These are phyloP conservation scores for Protea cynaroides DNA, from an alignment of 164 flowering plant species.

Conservation along the genomic window DNA sequence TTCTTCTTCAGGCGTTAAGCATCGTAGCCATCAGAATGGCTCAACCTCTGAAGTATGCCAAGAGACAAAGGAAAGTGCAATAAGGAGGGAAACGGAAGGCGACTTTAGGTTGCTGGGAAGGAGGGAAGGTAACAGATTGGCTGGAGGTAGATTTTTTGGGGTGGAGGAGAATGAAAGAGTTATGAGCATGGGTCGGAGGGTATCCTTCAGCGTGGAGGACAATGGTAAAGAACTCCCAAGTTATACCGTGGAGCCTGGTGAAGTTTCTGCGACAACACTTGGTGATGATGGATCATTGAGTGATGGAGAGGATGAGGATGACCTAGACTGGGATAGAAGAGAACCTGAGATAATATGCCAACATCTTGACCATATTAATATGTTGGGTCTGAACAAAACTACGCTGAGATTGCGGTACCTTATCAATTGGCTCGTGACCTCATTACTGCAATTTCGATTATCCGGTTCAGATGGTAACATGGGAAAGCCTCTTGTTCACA, in stretches of 20 bases:
- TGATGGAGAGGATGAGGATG: slow-evolving; percentile 63
- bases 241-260: slow-evolving; percentile 54
- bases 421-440: slow-evolving; percentile 90
- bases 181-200: slow-evolving; percentile 63
- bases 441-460: slow-evolving; percentile 66
- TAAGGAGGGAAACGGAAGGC: slow-evolving; percentile 95
- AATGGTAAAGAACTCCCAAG: slow-evolving; percentile 34
- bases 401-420: slow-evolving; percentile 61
- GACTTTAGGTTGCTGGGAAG: slow-evolving; percentile 82
- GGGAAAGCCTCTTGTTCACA: slow-evolving; percentile 51
- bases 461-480: slow-evolving; percentile 38
- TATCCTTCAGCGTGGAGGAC: slow-evolving; percentile 77
- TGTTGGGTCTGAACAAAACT: slow-evolving; percentile 85
- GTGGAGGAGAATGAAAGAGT: slow-evolving; percentile 59
- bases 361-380: slow-evolving; percentile 75
- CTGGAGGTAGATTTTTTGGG: slow-evolving; percentile 67
- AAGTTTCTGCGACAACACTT: slow-evolving; percentile 42
- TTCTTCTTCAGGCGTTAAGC: slow-evolving; percentile 8
- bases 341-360: slow-evolving; percentile 77
- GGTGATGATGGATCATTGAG: slow-evolving; percentile 48
- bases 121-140: slow-evolving; percentile 53
- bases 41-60: slow-evolving; percentile 26
- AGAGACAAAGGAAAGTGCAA: slow-evolving; percentile 58
- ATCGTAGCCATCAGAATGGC: slow-evolving; percentile 17
- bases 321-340: slow-evolving; percentile 58